phyloP scores from a whole-genome alignment of 225 moss, liverwort and hornwort genomes.

The Antitrichia curtipendula region DNA sequence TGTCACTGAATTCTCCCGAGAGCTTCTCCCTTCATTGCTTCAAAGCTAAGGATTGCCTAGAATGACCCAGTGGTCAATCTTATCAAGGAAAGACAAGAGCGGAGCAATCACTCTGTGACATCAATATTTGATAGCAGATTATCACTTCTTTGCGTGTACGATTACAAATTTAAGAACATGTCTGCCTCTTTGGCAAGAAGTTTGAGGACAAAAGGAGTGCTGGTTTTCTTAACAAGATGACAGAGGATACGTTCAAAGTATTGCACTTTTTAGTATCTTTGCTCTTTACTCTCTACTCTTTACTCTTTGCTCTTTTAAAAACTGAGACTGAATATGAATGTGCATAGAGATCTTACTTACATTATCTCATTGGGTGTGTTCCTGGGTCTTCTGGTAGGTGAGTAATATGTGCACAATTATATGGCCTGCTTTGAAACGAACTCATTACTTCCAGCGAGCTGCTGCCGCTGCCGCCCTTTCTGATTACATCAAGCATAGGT shows the following conservation, averaged over 20 bases:
- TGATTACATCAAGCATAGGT: conserved; percentile 88
- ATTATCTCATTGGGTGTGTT: neutral
- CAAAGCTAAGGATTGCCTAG: neutral
- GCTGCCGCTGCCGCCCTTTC: conserved; percentile 92
- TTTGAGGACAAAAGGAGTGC: neutral
- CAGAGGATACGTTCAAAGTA: neutral
- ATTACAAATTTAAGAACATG: neutral
- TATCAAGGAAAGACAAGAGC: neutral
- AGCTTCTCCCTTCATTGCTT: neutral
- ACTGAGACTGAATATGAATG: neutral
- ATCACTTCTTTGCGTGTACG: neutral
- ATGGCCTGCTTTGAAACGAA: conserved; percentile 83
- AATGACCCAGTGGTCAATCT: neutral
- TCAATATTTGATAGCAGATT: neutral
- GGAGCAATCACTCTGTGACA: neutral
- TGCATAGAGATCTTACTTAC: neutral
- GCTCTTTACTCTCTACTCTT: neutral
- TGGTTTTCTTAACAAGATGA: neutral
- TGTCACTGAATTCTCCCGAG: neutral
- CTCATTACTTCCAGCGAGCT: conserved; percentile 84
- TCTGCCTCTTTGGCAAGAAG: neutral
- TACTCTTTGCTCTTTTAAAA: neutral
- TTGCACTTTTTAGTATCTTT: neutral
- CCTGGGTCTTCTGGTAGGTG: conserved; percentile 34
- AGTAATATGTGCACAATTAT: conserved; percentile 68